Base-by-base conservation (phyloP, 129 eudicot genomes). In the Lactuca saligna region DNA sequence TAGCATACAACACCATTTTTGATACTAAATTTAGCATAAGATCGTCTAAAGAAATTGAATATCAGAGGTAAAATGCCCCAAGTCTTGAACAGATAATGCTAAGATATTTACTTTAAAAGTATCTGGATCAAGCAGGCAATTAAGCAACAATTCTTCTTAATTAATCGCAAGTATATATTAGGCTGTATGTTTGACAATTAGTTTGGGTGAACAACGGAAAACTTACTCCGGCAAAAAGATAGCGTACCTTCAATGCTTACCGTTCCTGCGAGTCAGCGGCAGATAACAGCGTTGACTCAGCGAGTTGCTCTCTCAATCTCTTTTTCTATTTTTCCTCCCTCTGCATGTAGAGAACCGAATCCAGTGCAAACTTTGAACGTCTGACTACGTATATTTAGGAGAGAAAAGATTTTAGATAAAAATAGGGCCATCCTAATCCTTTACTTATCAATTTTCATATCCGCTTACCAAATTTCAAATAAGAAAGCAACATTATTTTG, bases 181-280 rank as follows among this genome's bases (percentile, higher is more conserved):
- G 32, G 11, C 9, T 41, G 15, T 16, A 39, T 63, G 34, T 42
- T 1, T 11, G 54, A 41, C 42, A 17, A 39, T 17, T 41, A 17
- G 31, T 42, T 60, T 7, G 46, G 46, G 46, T 33, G 25, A 60
- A 17, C 46, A 60, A 60, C 3, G 38, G 16, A 20, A 17, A 44
- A 63, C 69, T 44, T 63, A 63, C 69, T 63, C 55, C 55, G 69
- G 69, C 9, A 8, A 41, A 17, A 32, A 41, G 37, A 29, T 39
- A 7, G 7, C 44, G 44, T 39, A 39, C 44, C 44, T 39, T 39
- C 8, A 39, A 39, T 39, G 44, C 44, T 6, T 39, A 39, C 44
- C 44, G 8, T 5, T 39, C 44, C 9, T 39, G 9, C 44, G 8
- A 6, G 8, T 2, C 5, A 6, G 29, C 16, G 6, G 54, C 15